Conservation (phyloP, 169 alveolate genomes). For the Theileria parva region DNA sequence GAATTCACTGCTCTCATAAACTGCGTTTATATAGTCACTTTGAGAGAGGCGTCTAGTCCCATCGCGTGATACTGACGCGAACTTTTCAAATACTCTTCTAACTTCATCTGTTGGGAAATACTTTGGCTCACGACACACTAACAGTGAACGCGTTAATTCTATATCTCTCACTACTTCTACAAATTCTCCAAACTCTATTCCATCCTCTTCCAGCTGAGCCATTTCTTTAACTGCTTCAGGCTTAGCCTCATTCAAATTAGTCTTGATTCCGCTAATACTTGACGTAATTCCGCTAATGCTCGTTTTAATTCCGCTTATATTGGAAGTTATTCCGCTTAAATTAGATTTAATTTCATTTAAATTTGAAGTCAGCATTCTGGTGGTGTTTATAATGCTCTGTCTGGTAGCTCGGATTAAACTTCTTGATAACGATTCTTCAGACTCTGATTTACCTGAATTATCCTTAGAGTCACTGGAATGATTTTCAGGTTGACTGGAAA, state of each 20-base stretch:
- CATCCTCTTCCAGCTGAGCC: neutral
- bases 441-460: neutral
- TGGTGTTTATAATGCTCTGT: neutral
- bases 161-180: slow-evolving; percentile 41
- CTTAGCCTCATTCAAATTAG: neutral
- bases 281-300: too few relatives aligned
- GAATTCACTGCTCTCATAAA: slow-evolving; percentile 37
- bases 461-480: too few relatives aligned
- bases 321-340: neutral
- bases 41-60: slow-evolving; percentile 53
- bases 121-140: slow-evolving; percentile 13
- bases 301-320: too few relatives aligned
- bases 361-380: neutral
- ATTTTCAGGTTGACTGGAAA: too few relatives aligned
- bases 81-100: slow-evolving; percentile 15
- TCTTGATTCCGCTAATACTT: too few relatives aligned
- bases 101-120: slow-evolving; percentile 19
- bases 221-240: neutral
- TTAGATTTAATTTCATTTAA: neutral
- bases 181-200: slow-evolving; percentile 48
- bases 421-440: neutral
- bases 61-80: slow-evolving; percentile 26
- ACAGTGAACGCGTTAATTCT: slow-evolving; percentile 18
- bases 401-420: neutral
- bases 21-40: slow-evolving; percentile 50